Evolutionary conservation across 225 moss, liverwort and hornwort genomes (phyloP), one percentile per base, ranked within the genome.

Genomic region (Straminergon stramineum): DNA sequence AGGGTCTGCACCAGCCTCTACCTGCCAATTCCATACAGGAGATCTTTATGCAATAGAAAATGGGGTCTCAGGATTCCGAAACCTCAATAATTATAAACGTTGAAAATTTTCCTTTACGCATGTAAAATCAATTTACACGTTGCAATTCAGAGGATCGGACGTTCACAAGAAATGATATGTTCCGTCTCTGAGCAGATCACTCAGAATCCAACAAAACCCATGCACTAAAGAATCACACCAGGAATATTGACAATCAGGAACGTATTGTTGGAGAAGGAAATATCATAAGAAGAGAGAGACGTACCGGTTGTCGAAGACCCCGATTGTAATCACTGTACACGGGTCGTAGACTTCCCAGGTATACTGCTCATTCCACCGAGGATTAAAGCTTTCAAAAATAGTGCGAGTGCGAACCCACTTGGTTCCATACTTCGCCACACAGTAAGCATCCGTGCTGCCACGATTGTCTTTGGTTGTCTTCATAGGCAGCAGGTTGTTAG

Each of bases 261-360:
- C 26, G 9, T 23, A 13, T 1, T 1, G 3, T n/a, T 4, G 16
- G 2, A 12, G 1, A 5, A 45, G 2, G 2, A 43, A 17, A 31
- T 3, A 6, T 5, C 15, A 43, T 12, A 11, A 9, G 5, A 53
- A 17, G 27, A 51, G 45, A 37, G 32, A 24, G 26, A 18, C 86
- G 62, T 95, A 97, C 99, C 97, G 91, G 68, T 99, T 97, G 55
- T 99, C 99, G 8, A 97, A 99, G 27, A 99, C 99, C 32, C 97
- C 96, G 4, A 99, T 95, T 7, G 99, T 99, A 14, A 99, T 89
- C 1, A 99, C 99, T 17, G 99, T 99, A 74, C 97, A 97, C 7
- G 99, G 97, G 82, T 99, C 99, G 31, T 99, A 91, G 28, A 97
- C 97, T 85, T 99, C 99, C 99, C 99, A 99, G 4, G 97, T 97